These are phyloP conservation scores for Tolypocladium guangdongense DNA, from an alignment of 2,329 filamentous ascomycete genomes.

Conservation along the genomic window DNA sequence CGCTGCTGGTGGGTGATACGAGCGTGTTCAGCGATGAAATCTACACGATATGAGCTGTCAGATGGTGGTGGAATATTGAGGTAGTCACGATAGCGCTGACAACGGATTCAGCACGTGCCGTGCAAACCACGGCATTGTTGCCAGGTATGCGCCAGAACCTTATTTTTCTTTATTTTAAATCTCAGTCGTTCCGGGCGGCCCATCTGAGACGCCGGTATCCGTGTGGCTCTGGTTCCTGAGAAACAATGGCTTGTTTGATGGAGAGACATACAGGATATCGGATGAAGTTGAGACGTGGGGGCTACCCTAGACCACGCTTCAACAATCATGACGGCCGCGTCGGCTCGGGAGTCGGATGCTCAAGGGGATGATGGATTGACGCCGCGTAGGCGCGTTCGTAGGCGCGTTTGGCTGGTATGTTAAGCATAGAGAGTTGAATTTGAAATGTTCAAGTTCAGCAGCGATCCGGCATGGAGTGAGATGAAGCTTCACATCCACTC, in stretches of 20 bases:
- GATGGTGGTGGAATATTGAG: neutral
- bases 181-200: neutral
- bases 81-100: neutral
- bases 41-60: neutral
- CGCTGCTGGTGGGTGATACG: neutral
- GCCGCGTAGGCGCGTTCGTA: too few species aligned
- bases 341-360: too few species aligned
- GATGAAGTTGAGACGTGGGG: neutral
- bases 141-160: neutral
- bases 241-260: neutral
- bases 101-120: neutral
- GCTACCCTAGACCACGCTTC: neutral
- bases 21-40: neutral
- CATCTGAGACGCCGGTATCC: neutral
- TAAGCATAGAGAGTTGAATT: too few species aligned
- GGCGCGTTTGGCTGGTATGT: too few species aligned
- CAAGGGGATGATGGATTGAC: too few species aligned
- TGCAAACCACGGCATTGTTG: neutral
- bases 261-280: neutral
- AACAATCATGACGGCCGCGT: neutral
- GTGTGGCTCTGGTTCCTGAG: neutral
- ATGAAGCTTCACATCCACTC: too few species aligned
- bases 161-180: neutral
- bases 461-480: too few species aligned
- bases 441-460: too few species aligned